A percentile compares a stretch with the other conserved stretches of the same genome.
Conservation (phyloP, 768 basidiomycete genomes). For the Rhodotorula graminis region DNA sequence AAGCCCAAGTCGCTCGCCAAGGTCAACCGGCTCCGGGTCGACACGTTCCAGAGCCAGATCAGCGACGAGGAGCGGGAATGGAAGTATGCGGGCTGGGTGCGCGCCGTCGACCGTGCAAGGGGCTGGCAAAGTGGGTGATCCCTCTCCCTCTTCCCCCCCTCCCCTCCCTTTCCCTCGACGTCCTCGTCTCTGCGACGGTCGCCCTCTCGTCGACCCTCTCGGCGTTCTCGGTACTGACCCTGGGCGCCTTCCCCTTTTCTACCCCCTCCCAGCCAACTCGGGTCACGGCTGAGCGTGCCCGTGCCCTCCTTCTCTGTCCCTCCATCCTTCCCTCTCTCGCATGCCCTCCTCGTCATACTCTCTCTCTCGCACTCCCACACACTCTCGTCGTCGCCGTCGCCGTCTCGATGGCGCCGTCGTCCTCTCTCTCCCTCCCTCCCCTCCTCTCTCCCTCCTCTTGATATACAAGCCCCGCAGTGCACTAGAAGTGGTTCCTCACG, state of each 20-base stretch:
- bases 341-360: background rate
- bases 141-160: background rate
- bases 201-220: background rate
- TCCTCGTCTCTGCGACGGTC: background rate
- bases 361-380: too few species aligned
- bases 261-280: slow-evolving; percentile 14
- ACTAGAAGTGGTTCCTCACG: too few species aligned
- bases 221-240: background rate
- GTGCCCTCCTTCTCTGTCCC: background rate
- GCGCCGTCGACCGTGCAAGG: slow-evolving; percentile 75
- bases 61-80: slow-evolving; percentile 57
- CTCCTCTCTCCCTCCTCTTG: too few species aligned
- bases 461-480: too few species aligned
- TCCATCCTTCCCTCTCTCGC: background rate
- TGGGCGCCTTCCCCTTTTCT: too few species aligned
- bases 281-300: slow-evolving; percentile 23
- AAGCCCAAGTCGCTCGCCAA: slow-evolving; percentile 74
- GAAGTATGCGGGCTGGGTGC: slow-evolving; percentile 77
- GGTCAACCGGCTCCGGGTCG: slow-evolving; percentile 80
- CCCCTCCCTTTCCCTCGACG: too few species aligned
- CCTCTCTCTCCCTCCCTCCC: too few species aligned
- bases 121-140: slow-evolving; percentile 61
- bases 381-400: too few species aligned
- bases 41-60: slow-evolving; percentile 61
- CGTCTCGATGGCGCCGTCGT: too few species aligned